Evolutionary conservation across 441 rosid species (phyloP).

Genomic region (Jatropha multifida): DNA sequence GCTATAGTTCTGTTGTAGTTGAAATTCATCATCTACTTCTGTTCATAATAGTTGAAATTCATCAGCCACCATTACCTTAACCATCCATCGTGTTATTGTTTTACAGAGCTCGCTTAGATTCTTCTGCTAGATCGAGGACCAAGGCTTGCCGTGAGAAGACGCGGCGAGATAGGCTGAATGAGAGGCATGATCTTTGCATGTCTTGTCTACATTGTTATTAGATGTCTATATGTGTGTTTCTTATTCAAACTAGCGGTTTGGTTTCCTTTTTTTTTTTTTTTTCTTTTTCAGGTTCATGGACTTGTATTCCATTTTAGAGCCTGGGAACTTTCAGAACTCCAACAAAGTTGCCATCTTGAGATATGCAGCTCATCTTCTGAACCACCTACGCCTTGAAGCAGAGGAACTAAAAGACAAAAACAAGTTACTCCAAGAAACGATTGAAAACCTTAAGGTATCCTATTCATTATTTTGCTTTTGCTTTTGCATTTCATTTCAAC

Average conservation of each 20-base stretch:
- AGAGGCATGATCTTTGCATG: neutral
- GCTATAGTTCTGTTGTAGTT: neutral
- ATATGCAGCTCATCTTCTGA: neutral
- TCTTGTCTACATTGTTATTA: neutral
- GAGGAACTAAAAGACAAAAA: neutral
- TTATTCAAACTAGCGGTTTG: neutral
- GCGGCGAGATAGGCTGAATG: neutral
- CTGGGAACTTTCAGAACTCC: neutral
- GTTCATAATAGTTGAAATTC: neutral
- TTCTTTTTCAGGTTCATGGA: neutral
- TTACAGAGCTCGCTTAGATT: conserved; percentile 2
- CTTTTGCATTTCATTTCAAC: neutral
- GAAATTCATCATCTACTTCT: neutral
- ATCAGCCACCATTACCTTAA: neutral
- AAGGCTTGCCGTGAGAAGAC: neutral
- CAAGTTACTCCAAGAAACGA: neutral
- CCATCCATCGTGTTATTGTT: neutral
- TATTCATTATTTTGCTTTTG: neutral
- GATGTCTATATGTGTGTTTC: neutral
- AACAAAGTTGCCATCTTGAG: neutral
- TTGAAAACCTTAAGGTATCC: neutral
- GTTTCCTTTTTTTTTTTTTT: too few species aligned
- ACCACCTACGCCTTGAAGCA: neutral
- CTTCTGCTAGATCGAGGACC: neutral
- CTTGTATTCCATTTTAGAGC: neutral